phyloP scores from a whole-genome alignment of 257 asterid genomes.

The Anisodus acutangulus region DNA sequence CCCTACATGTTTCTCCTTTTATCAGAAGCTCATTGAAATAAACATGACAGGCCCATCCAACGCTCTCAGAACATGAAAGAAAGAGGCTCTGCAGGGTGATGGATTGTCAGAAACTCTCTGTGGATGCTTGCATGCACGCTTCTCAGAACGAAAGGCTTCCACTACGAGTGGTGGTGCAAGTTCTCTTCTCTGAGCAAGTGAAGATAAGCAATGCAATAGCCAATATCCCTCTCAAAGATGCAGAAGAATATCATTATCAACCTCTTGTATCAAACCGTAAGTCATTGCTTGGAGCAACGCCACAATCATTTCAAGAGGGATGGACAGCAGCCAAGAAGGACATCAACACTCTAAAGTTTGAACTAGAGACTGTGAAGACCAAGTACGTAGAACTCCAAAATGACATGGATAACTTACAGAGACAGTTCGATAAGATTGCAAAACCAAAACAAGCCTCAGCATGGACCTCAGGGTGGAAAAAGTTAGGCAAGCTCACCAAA shows the following conservation, averaged over 20 bases:
- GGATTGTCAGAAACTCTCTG: slow-evolving; percentile 96
- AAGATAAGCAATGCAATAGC: slow-evolving; percentile 88
- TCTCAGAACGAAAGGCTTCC: slow-evolving; percentile 97
- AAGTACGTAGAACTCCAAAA: slow-evolving; percentile 78
- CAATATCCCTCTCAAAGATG: slow-evolving; percentile 63
- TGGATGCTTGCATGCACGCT: slow-evolving; percentile 96
- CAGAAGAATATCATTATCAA: slow-evolving; percentile 64
- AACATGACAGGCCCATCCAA: slow-evolving; percentile 77
- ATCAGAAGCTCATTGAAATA: slow-evolving; percentile 24
- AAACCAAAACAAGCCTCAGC: slow-evolving; percentile 73
- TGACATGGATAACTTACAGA: slow-evolving; percentile 75
- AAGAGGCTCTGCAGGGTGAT: slow-evolving; percentile 91
- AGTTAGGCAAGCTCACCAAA: slow-evolving; percentile 70
- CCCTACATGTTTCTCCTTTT: slow-evolving; percentile 5
- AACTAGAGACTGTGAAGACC: slow-evolving; percentile 73
- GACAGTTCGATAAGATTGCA: slow-evolving; percentile 67
- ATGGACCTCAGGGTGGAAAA: slow-evolving; percentile 86
- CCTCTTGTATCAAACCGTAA: slow-evolving; percentile 67
- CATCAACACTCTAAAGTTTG: slow-evolving; percentile 85
- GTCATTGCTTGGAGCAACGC: slow-evolving; percentile 86
- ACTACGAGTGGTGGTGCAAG: slow-evolving; percentile 82
- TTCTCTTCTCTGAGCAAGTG: slow-evolving; percentile 92
- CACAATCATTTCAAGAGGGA: slow-evolving; percentile 95
- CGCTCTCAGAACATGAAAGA: slow-evolving; percentile 85
- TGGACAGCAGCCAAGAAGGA: slow-evolving; percentile 95